Evolutionary conservation across 495 filamentous ascomycete species (phyloP).

Genomic region (Thermochaetoides thermophila): DNA sequence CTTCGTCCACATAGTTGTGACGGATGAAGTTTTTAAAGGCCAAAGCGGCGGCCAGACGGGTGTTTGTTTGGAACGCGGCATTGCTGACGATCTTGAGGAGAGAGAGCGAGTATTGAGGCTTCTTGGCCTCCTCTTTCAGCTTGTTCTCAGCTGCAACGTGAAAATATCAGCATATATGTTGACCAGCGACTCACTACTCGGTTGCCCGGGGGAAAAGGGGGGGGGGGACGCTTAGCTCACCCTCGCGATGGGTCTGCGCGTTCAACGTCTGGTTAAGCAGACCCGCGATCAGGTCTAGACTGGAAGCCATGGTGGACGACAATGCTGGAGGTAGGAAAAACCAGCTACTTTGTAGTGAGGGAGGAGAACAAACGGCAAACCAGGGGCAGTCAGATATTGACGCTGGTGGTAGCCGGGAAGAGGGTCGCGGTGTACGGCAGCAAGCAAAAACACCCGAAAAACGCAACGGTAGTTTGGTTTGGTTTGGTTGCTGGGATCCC

Average conservation of each 20-base stretch:
- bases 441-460: too few relatives aligned
- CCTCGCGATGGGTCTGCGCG: constrained; percentile 72
- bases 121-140: constrained; percentile 58
- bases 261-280: constrained; percentile 80
- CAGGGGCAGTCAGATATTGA: too few relatives aligned
- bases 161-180: constrained; percentile 10
- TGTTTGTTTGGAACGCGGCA: constrained; percentile 50
- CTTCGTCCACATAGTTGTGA: constrained; percentile 79
- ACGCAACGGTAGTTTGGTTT: too few relatives aligned
- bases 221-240: constrained; percentile 17
- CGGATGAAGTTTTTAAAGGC: constrained; percentile 98
- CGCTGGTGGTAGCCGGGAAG: too few relatives aligned
- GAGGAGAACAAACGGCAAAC: too few relatives aligned
- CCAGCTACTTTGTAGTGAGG: too few relatives aligned
- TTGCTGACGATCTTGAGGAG: constrained; percentile 79
- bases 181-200: too few relatives aligned
- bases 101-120: constrained; percentile 72
- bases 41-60: constrained; percentile 76
- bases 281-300: constrained; percentile 56
- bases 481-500: too few relatives aligned
- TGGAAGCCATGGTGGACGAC: constrained; percentile 55
- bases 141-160: constrained; percentile 56
- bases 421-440: too few relatives aligned
- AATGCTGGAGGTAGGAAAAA: too few relatives aligned
- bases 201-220: constrained; percentile 2